Evolutionary conservation across 2,329 filamentous ascomycete genomes (phyloP).

Genomic region (Alternaria conjuncta): DNA sequence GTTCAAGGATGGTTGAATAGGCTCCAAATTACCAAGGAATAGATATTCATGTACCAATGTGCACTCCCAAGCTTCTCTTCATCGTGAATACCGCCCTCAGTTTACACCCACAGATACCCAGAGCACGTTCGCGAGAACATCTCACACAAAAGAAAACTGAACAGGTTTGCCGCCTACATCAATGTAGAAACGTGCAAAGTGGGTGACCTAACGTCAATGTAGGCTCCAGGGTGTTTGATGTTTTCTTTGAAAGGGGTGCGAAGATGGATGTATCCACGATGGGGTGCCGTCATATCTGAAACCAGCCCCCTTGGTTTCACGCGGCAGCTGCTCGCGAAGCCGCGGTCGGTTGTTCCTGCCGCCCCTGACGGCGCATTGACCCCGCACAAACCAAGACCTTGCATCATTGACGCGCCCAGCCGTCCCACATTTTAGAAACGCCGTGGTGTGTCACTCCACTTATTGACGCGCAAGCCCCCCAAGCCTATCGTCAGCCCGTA

Average conservation of each 20-base stretch:
- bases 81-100: not conserved
- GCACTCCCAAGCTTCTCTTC: not conserved
- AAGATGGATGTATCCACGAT: not conserved
- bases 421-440: conserved; percentile 10
- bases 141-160: not conserved
- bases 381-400: not conserved
- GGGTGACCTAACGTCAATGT: not conserved
- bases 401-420: not conserved
- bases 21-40: not conserved
- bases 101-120: not conserved
- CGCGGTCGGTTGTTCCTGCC: not conserved
- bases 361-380: not conserved
- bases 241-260: not conserved
- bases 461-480: conserved; percentile 14
- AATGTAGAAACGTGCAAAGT: not conserved
- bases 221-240: not conserved
- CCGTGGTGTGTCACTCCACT: conserved; percentile 5
- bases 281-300: not conserved
- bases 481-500: conserved; percentile 6
- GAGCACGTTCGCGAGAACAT: not conserved
- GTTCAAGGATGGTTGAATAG: not conserved
- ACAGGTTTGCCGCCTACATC: not conserved
- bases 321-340: not conserved
- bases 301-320: not conserved
- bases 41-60: not conserved